phyloP scores from a whole-genome alignment of 2,329 filamentous ascomycete species.

The Fusarium sp. region DNA sequence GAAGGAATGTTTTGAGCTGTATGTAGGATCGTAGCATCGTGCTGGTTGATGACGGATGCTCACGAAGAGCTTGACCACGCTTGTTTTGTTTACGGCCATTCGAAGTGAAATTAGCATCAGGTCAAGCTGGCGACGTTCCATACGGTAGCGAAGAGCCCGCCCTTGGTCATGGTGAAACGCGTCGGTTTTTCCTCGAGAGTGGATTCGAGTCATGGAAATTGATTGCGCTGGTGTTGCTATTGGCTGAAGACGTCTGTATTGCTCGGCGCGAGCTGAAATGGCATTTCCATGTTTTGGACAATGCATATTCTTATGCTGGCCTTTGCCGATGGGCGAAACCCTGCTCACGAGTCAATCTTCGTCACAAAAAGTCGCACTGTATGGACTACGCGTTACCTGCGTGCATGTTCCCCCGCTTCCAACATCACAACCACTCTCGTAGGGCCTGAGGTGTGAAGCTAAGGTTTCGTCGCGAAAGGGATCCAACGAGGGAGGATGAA shows the following conservation, averaged over 20 bases:
- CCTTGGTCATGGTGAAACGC: constrained; percentile 22
- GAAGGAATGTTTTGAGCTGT: constrained; percentile 48
- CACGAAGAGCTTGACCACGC: no score
- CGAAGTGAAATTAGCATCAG: not conserved
- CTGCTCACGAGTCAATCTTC: not conserved
- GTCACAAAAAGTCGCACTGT: constrained; percentile 30
- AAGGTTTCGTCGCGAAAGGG: constrained; percentile 10
- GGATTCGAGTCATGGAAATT: constrained; percentile 4
- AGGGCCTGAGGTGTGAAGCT: constrained; percentile 24
- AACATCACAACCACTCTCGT: constrained; percentile 2
- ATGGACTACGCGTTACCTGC: constrained; percentile 4
- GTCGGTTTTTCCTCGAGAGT: not conserved
- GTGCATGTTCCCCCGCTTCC: constrained; percentile 33
- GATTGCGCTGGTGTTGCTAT: constrained; percentile 25
- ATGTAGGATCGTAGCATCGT: no score
- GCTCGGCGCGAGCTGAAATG: constrained; percentile 17
- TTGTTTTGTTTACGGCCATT: not conserved
- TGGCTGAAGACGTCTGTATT: constrained; percentile 8
- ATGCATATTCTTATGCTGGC: constrained; percentile 31
- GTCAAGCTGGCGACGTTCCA: not conserved
- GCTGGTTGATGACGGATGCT: not conserved
- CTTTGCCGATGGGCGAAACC: constrained; percentile 15
- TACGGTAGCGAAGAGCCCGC: not conserved
- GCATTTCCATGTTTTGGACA: constrained; percentile 24
- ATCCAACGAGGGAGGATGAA: not conserved